These are phyloP conservation scores for Peniophora sp. DNA, from an alignment of 1,284 basidiomycete species.

Conservation along the genomic window DNA sequence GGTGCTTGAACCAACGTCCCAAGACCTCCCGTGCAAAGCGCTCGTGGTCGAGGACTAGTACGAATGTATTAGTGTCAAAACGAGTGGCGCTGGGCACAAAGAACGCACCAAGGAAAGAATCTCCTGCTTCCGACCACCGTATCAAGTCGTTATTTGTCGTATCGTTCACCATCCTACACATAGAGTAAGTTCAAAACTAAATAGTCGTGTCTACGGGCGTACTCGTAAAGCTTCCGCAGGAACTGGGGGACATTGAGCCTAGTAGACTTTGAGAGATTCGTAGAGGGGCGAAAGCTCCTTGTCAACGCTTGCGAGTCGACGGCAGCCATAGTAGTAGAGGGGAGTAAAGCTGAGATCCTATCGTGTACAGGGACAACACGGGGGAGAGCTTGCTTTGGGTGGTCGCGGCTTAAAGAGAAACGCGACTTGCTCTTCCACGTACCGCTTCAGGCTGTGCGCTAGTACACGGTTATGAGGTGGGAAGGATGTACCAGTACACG, in stretches of 20 bases:
- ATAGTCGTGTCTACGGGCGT: conserved; percentile 21
- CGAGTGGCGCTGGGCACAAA: not conserved
- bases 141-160: conserved; percentile 49
- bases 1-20: conserved; percentile 94
- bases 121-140: conserved; percentile 54
- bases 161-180: conserved; percentile 58
- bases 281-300: conserved; percentile 25
- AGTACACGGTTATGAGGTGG: conserved; percentile 1
- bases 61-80: too few relatives aligned
- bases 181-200: conserved; percentile 16
- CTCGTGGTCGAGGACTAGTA: conserved; percentile 85
- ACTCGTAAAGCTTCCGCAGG: conserved; percentile 90
- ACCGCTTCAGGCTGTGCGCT: not conserved
- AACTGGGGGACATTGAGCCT: conserved; percentile 74
- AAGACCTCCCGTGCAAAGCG: conserved; percentile 87
- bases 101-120: conserved; percentile 73
- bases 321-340: conserved; percentile 16
- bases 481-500: conserved; percentile 72
- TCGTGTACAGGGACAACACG: not conserved
- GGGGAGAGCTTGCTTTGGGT: not conserved
- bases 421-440: not conserved
- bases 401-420: not conserved
- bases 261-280: conserved; percentile 22
- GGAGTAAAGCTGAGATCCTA: not conserved
- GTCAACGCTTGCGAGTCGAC: conserved; percentile 42